Conservation (phyloP, 352 stramenopile species). For the Pseudoperonospora humuli region DNA sequence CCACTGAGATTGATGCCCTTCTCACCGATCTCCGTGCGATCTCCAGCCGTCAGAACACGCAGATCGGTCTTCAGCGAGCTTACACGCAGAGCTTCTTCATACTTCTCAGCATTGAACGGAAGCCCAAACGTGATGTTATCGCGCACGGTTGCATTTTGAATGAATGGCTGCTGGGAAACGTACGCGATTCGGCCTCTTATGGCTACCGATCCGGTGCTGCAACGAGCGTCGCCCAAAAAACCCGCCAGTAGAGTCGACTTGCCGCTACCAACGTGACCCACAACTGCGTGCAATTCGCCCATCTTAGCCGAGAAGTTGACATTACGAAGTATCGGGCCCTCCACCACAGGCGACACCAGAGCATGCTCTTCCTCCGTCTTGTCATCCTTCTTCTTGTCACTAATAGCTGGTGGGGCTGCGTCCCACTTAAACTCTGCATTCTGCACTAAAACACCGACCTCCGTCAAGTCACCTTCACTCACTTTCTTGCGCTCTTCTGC, state of each 20-base stretch:
- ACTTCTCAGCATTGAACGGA: constrained; percentile 52
- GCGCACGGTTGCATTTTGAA: constrained; percentile 94
- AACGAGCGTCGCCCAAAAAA: constrained; percentile 53
- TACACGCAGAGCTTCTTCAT: constrained; percentile 44
- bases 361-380: no score
- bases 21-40: constrained; percentile 94
- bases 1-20: constrained; percentile 93
- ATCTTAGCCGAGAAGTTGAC: constrained; percentile 59
- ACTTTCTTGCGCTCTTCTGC: constrained; percentile 64
- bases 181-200: constrained; percentile 90
- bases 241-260: constrained; percentile 70
- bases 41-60: constrained; percentile 55
- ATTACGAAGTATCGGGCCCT: no score
- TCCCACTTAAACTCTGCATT: constrained; percentile 63
- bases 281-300: constrained; percentile 55
- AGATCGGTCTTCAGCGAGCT: constrained; percentile 54
- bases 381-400: neutral
- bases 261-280: constrained; percentile 51
- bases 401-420: constrained; percentile 28
- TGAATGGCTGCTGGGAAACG: constrained; percentile 93
- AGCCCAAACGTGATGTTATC: constrained; percentile 97
- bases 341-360: no score
- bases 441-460: constrained; percentile 29
- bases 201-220: constrained; percentile 35
- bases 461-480: constrained; percentile 57